Percentiles rank a stretch among this genome's conserved stretches.
Conservation (phyloP, 2,329 filamentous ascomycete genomes). For the Dothideomycetes sp. region DNA sequence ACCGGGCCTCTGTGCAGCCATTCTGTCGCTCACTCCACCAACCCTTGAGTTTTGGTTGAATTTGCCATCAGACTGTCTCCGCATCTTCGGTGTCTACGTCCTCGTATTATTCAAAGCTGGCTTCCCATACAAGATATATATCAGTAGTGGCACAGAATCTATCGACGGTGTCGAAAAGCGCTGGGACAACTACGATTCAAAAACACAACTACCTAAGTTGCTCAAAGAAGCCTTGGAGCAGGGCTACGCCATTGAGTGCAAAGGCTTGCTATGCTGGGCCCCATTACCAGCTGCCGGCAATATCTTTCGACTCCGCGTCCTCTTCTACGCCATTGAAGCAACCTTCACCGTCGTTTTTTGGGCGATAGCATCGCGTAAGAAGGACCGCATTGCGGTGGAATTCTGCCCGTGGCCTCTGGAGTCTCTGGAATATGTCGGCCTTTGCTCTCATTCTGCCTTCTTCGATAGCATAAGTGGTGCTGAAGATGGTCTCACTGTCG, state of each 20-base stretch:
- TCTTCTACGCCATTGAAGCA: background rate
- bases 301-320: background rate
- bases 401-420: slow-evolving; percentile 1
- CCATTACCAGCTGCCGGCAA: background rate
- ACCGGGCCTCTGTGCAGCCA: background rate
- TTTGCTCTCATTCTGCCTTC: too few relatives aligned
- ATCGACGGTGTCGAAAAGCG: background rate
- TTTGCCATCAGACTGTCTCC: background rate
- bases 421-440: background rate
- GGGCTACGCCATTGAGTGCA: background rate
- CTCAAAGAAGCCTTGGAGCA: background rate
- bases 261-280: background rate
- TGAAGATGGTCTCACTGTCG: background rate
- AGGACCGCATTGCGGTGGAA: background rate
- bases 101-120: background rate
- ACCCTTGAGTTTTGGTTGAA: background rate
- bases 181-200: background rate
- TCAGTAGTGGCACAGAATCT: background rate
- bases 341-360: background rate
- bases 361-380: background rate
- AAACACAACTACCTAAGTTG: background rate
- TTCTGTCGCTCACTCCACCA: background rate
- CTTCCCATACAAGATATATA: background rate
- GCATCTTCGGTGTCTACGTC: background rate
- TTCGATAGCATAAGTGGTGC: too few relatives aligned